phyloP scores from a whole-genome alignment of 176 grass and related monocot species.

The Raddia distichophylla region DNA sequence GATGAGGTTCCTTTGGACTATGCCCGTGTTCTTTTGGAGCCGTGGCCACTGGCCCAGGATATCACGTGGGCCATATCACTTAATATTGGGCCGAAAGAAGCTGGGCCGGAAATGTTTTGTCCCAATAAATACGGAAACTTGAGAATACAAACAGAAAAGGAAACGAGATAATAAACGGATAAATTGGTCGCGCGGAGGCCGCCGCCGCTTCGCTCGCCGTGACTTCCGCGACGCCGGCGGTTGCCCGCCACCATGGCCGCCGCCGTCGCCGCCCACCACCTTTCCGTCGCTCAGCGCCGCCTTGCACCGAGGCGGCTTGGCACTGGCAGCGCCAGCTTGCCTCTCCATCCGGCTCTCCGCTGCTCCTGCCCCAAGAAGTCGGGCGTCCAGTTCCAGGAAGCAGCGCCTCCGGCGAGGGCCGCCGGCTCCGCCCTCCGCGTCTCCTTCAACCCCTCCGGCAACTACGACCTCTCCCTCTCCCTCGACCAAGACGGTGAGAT shows the following conservation, averaged over 20 bases:
- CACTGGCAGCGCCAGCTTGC: neutral
- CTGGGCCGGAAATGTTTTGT: neutral
- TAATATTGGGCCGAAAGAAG: neutral
- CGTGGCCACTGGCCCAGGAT: too few species aligned
- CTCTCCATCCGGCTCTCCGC: neutral
- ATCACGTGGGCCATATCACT: neutral
- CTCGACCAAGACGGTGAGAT: conserved; percentile 50
- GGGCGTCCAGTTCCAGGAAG: neutral
- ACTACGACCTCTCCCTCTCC: conserved; percentile 77
- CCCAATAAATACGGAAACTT: neutral
- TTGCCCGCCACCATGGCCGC: neutral
- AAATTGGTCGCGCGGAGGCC: conserved; percentile 20
- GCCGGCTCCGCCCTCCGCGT: conserved; percentile 42
- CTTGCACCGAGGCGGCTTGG: neutral
- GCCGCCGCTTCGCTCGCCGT: neutral
- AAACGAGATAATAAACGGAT: conserved; percentile 30
- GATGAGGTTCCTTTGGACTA: too few species aligned
- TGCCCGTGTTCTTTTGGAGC: too few species aligned
- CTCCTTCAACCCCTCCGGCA: conserved; percentile 84
- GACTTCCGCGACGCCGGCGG: neutral
- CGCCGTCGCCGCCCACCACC: neutral
- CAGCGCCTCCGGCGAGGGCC: neutral
- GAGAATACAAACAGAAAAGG: neutral
- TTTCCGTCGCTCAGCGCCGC: neutral
- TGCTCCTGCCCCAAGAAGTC: conserved; percentile 16